phyloP scores from a whole-genome alignment of 108 stramenopile genomes.

The Aureococcus anophagefferens region DNA sequence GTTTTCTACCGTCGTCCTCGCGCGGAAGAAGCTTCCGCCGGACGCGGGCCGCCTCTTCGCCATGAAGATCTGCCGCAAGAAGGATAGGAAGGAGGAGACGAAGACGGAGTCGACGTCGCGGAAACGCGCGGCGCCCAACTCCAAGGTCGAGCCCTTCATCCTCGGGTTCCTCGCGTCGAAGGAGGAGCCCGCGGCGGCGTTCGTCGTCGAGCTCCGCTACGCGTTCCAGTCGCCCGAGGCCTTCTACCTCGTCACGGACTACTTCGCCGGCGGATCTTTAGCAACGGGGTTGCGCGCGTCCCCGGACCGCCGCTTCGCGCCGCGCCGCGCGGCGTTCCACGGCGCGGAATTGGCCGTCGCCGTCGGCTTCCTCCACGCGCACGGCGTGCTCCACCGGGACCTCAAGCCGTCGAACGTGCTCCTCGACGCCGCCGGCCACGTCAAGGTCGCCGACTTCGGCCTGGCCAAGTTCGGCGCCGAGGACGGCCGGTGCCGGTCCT shows the following conservation, averaged over 20 bases:
- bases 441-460: constrained; percentile 46
- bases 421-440: constrained; percentile 28
- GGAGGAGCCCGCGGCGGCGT: constrained; percentile 15
- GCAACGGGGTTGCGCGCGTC: not conserved
- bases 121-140: not conserved
- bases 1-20: constrained; percentile 40
- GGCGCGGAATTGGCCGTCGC: constrained; percentile 10
- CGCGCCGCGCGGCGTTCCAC: constrained; percentile 4
- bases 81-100: not conserved
- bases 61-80: constrained; percentile 17
- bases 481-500: constrained; percentile 10
- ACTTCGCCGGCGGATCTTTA: constrained; percentile 1
- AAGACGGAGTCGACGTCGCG: not conserved
- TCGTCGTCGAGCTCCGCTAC: constrained; percentile 12
- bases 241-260: constrained; percentile 35
- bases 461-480: constrained; percentile 25
- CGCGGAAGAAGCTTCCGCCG: not conserved
- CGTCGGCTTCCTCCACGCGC: constrained; percentile 6
- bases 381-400: constrained; percentile 19
- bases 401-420: constrained; percentile 13
- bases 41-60: constrained; percentile 10
- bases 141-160: not conserved
- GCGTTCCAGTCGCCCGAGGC: constrained; percentile 21
- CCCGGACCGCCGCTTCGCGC: too few relatives aligned
- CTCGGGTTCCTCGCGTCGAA: not conserved